Evolutionary conservation across 169 alveolate species (phyloP), one percentile per base, ranked within the genome.

Genomic region (Neospora caninum): DNA sequence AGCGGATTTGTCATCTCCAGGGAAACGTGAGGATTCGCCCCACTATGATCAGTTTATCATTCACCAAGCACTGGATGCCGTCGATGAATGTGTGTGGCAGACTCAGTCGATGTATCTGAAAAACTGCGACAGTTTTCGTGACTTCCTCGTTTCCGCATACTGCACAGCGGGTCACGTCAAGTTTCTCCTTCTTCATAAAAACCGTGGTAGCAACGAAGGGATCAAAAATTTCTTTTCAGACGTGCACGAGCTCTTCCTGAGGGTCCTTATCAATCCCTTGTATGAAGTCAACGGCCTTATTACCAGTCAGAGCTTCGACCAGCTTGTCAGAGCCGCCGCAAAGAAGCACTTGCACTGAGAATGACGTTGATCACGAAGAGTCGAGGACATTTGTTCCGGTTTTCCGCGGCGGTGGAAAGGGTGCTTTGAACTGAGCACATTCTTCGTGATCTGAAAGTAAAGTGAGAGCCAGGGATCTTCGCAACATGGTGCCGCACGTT

Each of bases 1-100:
- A 84, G 99, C 98, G 78, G 98, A 97, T 92, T 93, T 98, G 38
- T 94, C 98, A 7, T 96, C 99, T 27, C 97, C 97, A 10, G 99
- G 98, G 10, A 95, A 96, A 94, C 94, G 98, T 43, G 97, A 96
- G 27, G 98, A 97, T 89, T 97, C 98, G 42, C 98, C 98, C 80
- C 98, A 98, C 91, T 95, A 97, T 45, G 97, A 98, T 67, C 98
- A 98, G 67, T 97, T 98, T 92, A 97, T 98, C 69, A 97, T 98
- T 38, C 98, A 98, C 64, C 98, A 97, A 83, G 98, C 99, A 7
- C 96, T 98, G 73, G 99, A 98, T 89, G 97, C 97, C 25, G 94
- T 98, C 45, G 99, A 98, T 49, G 99, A 97, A 70, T 41, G 95
- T 53, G 97, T 98, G 31, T 96, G 97, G 97, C 95, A 80, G 39